A percentile compares a stretch with the other conserved stretches of the same genome.
These are phyloP conservation scores for Paracamarosporium sp. DNA, from an alignment of 2,329 filamentous ascomycete genomes.

Conservation along the genomic window DNA sequence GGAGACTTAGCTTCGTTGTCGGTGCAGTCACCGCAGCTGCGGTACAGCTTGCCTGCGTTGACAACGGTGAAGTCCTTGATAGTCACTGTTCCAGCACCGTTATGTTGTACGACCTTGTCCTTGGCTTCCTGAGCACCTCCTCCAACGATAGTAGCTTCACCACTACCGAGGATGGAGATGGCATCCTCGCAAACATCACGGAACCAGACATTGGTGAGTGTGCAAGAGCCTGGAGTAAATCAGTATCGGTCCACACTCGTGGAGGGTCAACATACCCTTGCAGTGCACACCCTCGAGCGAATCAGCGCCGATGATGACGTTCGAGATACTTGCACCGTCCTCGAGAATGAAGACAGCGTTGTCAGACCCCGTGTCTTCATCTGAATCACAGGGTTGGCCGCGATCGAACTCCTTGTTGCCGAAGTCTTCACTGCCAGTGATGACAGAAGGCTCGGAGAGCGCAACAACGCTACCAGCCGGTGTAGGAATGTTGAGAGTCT, in stretches of 20 bases:
- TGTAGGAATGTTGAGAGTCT: conserved; percentile 42
- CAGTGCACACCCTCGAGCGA: conserved; percentile 61
- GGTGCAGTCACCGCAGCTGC: conserved; percentile 53
- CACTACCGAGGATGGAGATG: conserved; percentile 31
- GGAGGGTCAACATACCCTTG: conserved; percentile 44
- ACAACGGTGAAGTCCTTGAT: conserved; percentile 29
- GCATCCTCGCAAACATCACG: conserved; percentile 49
- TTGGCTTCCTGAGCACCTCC: conserved; percentile 40
- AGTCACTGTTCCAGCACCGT: conserved; percentile 43
- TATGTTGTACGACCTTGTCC: conserved; percentile 51
- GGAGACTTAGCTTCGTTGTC: conserved; percentile 51
- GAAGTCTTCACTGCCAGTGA: conserved; percentile 26
- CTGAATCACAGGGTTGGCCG: conserved; percentile 27
- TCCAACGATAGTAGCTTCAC: conserved; percentile 40
- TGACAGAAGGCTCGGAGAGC: conserved; percentile 32
- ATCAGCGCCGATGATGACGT: conserved; percentile 59
- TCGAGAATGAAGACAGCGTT: conserved; percentile 58
- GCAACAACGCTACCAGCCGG: conserved; percentile 34
- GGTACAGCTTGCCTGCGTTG: conserved; percentile 46
- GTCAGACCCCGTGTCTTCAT: conserved; percentile 15
- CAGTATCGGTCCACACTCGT: not conserved
- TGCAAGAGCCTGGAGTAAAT: conserved; percentile 51
- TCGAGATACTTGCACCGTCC: conserved; percentile 57
- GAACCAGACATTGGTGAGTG: conserved; percentile 53
- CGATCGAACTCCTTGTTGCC: conserved; percentile 32